A percentile compares a stretch with the other conserved stretches of the same genome.
Conservation (phyloP, 2,329 filamentous ascomycete species). For the Parafenestella ontariensis region DNA sequence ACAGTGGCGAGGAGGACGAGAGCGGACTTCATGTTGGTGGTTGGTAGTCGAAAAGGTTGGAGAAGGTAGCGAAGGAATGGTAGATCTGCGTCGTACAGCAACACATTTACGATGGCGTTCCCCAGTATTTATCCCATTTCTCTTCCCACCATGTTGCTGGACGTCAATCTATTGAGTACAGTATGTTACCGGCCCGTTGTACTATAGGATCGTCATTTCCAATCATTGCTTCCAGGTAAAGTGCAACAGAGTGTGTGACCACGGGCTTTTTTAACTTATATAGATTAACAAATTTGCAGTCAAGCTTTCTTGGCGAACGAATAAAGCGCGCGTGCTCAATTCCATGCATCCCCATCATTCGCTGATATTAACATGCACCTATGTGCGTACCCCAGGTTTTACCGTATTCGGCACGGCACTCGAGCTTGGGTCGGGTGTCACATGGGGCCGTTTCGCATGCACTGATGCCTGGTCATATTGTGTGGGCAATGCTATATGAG, state of each 20-base stretch:
- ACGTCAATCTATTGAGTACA: conserved; percentile 19
- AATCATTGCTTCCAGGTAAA: conserved; percentile 10
- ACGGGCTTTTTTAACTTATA: conserved; percentile 22
- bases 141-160: background rate
- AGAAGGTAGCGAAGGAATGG: conserved; percentile 10
- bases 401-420: conserved; percentile 24
- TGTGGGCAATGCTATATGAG: conserved; percentile 1
- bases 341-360: conserved; percentile 19
- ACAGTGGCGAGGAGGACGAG: conserved; percentile 42
- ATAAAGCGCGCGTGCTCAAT: conserved; percentile 16
- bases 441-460: conserved; percentile 25
- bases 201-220: conserved; percentile 15
- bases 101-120: background rate
- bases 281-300: conserved; percentile 24
- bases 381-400: conserved; percentile 21
- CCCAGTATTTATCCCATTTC: conserved; percentile 18
- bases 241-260: conserved; percentile 6
- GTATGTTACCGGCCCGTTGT: conserved; percentile 18
- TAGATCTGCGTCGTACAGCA: conserved; percentile 2
- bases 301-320: conserved; percentile 25
- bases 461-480: conserved; percentile 17
- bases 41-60: background rate
- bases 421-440: conserved; percentile 17
- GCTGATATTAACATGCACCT: conserved; percentile 11
- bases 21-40: conserved; percentile 41